Evolutionary conservation across 768 basidiomycete genomes (phyloP).

Genomic region (Hirschioporus abietinus): DNA sequence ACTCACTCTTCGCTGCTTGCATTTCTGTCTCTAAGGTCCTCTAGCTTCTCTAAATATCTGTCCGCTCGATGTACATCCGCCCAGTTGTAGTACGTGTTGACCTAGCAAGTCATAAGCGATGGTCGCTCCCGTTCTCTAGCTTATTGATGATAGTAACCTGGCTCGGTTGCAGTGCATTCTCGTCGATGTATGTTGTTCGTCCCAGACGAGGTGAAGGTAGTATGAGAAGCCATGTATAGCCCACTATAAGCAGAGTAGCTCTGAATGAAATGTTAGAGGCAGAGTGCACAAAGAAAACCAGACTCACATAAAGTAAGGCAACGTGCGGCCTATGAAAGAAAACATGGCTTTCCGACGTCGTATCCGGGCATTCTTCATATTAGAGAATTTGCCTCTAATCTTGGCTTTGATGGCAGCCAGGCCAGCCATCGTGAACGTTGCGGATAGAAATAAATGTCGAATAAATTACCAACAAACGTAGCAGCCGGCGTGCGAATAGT

Average conservation of each 20-base stretch:
- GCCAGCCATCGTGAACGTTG: background rate
- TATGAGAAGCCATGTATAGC: conserved; percentile 80
- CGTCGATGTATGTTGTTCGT: conserved; percentile 78
- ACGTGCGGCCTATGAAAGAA: conserved; percentile 27
- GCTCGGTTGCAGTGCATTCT: conserved; percentile 91
- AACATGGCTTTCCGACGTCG: conserved; percentile 38
- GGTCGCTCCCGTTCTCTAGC: background rate
- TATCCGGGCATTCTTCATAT: conserved; percentile 36
- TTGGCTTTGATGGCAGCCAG: background rate
- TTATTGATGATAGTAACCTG: conserved; percentile 47
- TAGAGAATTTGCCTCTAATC: background rate
- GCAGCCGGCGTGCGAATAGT: background rate
- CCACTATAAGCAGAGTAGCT: conserved; percentile 49
- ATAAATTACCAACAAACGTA: background rate
- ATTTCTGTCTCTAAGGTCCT: conserved; percentile 55
- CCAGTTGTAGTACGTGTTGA: conserved; percentile 91
- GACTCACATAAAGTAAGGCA: conserved; percentile 23
- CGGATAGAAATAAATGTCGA: background rate
- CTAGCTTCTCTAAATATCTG: conserved; percentile 65
- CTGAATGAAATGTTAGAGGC: conserved; percentile 29
- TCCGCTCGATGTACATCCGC: conserved; percentile 85
- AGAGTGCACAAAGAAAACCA: background rate
- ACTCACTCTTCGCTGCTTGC: conserved; percentile 69
- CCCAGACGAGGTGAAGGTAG: conserved; percentile 66
- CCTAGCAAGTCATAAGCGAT: conserved; percentile 39